These are phyloP conservation scores for Geotrichum cucujoidarum DNA, from an alignment of 1,139 yeast species.

Conservation along the genomic window DNA sequence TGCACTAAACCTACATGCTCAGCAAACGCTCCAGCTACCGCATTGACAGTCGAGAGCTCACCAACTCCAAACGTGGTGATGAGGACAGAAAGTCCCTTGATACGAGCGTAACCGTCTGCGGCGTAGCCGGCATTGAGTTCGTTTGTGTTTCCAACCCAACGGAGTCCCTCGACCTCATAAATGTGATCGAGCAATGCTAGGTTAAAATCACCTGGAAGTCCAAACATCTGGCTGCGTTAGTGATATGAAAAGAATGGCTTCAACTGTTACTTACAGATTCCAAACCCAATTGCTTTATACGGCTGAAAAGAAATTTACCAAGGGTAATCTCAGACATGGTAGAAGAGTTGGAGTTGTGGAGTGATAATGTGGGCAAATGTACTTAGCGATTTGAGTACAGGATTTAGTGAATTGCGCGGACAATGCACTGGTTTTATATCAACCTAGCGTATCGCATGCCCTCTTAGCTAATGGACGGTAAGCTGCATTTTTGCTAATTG, in stretches of 20 bases:
- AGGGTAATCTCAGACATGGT: conserved; percentile 34
- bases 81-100: conserved; percentile 52
- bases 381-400: too few species aligned
- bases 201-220: conserved; percentile 62
- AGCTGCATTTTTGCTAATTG: too few species aligned
- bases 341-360: too few species aligned
- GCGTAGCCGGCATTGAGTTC: conserved; percentile 56
- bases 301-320: conserved; percentile 49
- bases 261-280: conserved; percentile 32
- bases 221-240: conserved; percentile 37
- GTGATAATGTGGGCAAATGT: too few species aligned
- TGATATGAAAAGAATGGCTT: background rate
- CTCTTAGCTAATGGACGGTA: too few species aligned
- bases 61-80: conserved; percentile 73
- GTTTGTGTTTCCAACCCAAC: conserved; percentile 46
- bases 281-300: conserved; percentile 46
- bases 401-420: too few species aligned
- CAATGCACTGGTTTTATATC: too few species aligned
- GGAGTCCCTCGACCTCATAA: conserved; percentile 41
- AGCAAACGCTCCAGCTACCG: conserved; percentile 62
- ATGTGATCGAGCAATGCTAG: conserved; percentile 52
- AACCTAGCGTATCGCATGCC: too few species aligned
- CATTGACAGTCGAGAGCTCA: conserved; percentile 63
- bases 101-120: conserved; percentile 65
- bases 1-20: conserved; percentile 61